Conservation (phyloP, 2,329 filamentous ascomycete genomes). For the Ophioceras dolichostomum region DNA sequence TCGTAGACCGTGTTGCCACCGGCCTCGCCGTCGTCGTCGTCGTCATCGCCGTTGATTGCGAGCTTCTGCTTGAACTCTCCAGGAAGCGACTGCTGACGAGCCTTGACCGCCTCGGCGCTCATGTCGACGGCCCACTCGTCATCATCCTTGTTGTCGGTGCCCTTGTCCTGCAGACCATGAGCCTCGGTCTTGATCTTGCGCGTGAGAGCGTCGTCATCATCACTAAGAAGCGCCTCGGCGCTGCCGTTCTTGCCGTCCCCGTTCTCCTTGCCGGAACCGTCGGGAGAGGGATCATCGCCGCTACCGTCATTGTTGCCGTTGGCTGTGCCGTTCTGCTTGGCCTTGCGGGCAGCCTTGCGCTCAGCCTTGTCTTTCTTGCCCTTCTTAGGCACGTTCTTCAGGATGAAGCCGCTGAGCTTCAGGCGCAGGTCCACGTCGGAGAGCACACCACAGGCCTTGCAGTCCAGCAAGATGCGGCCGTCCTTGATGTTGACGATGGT, state of each 20-base stretch:
- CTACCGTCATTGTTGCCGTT: conserved; percentile 44
- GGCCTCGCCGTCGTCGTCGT: conserved; percentile 70
- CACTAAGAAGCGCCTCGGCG: conserved; percentile 57
- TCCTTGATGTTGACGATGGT: conserved; percentile 95
- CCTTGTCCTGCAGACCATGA: conserved; percentile 30
- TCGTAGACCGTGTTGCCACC: conserved; percentile 71
- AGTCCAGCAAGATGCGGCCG: conserved; percentile 82
- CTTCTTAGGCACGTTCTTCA: conserved; percentile 89
- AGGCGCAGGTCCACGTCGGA: conserved; percentile 83
- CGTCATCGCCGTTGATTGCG: conserved; percentile 63
- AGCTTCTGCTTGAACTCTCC: conserved; percentile 89
- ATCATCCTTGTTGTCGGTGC: conserved; percentile 60
- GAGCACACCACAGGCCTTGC: conserved; percentile 95
- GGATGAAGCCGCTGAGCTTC: conserved; percentile 93
- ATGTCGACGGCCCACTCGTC: conserved; percentile 95
- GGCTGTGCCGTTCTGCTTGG: conserved; percentile 61
- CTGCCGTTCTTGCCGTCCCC: conserved; percentile 24
- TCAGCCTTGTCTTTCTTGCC: conserved; percentile 96
- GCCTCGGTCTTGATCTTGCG: conserved; percentile 62
- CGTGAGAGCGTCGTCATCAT: conserved; percentile 60
- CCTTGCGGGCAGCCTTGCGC: conserved; percentile 81
- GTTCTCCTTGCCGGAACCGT: conserved; percentile 30
- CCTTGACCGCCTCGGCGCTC: conserved; percentile 88
- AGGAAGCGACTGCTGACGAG: conserved; percentile 86
- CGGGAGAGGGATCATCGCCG: conserved; percentile 42